Evolutionary conservation across 345 rosid genomes (phyloP).

Genomic region (Populus davidiana): DNA sequence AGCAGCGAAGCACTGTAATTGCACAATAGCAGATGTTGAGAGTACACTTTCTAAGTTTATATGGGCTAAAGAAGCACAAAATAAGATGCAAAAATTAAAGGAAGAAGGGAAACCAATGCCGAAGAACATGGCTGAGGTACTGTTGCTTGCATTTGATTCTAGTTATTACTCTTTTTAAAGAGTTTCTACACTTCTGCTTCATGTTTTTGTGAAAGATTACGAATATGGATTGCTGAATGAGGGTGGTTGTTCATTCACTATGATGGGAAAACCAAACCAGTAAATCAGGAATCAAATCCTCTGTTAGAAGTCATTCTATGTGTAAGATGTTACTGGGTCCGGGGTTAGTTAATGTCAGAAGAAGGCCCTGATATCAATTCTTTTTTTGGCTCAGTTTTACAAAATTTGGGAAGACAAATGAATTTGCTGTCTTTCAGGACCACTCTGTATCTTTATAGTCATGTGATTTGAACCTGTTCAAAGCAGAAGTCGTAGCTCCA

Average conservation of each 20-base stretch:
- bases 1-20: constrained; percentile 73
- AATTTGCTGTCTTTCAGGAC: not conserved
- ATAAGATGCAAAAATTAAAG: constrained; percentile 58
- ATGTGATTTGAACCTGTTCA: not conserved
- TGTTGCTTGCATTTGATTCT: constrained; percentile 6
- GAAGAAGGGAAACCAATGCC: constrained; percentile 87
- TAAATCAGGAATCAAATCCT: too few species aligned
- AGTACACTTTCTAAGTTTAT: constrained; percentile 70
- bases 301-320: not conserved
- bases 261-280: not conserved
- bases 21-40: constrained; percentile 81
- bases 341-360: too few species aligned
- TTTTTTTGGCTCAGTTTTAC: not conserved
- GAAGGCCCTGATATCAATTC: not conserved
- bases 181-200: not conserved
- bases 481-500: not conserved
- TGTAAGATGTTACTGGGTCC: not conserved
- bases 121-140: constrained; percentile 81
- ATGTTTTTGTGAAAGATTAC: not conserved
- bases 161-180: not conserved
- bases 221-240: not conserved
- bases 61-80: constrained; percentile 85
- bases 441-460: not conserved
- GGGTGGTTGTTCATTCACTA: not conserved
- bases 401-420: not conserved